phyloP scores from a whole-genome alignment of 2,329 filamentous ascomycete genomes.

The Aspergillus ibericus region DNA sequence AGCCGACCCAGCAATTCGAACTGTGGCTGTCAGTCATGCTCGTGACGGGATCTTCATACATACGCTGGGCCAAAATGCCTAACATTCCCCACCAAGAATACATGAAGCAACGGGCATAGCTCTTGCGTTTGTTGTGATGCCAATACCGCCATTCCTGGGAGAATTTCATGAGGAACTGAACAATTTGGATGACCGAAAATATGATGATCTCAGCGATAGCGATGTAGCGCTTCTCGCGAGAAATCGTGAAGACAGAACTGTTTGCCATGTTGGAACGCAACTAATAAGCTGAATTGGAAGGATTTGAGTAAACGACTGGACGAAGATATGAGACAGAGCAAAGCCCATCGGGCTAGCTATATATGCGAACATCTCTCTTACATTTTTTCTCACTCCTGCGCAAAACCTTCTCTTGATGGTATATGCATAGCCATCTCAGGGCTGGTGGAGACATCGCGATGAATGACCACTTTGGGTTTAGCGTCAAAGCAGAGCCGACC shows the following conservation, averaged over 20 bases:
- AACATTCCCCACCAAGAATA: conserved; percentile 32
- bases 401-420: background rate
- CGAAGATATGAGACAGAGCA: background rate
- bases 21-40: conserved; percentile 10
- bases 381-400: background rate
- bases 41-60: background rate
- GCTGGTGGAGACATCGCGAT: conserved; percentile 23
- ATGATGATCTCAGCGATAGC: conserved; percentile 27
- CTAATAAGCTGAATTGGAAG: background rate
- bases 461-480: conserved; percentile 29
- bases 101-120: conserved; percentile 18
- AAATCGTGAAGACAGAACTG: background rate
- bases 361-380: background rate
- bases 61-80: conserved; percentile 28
- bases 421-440: background rate
- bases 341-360: background rate
- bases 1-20: conserved; percentile 27
- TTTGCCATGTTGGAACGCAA: background rate
- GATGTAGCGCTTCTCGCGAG: conserved; percentile 14
- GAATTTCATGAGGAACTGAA: conserved; percentile 24
- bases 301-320: background rate
- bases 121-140: conserved; percentile 24
- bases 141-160: conserved; percentile 30
- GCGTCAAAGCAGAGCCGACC: background rate
- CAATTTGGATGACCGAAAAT: conserved; percentile 24